Evolutionary conservation across 2,329 filamentous ascomycete genomes (phyloP), one percentile per base, ranked within the genome.

Genomic region (Didymella lethalis): DNA sequence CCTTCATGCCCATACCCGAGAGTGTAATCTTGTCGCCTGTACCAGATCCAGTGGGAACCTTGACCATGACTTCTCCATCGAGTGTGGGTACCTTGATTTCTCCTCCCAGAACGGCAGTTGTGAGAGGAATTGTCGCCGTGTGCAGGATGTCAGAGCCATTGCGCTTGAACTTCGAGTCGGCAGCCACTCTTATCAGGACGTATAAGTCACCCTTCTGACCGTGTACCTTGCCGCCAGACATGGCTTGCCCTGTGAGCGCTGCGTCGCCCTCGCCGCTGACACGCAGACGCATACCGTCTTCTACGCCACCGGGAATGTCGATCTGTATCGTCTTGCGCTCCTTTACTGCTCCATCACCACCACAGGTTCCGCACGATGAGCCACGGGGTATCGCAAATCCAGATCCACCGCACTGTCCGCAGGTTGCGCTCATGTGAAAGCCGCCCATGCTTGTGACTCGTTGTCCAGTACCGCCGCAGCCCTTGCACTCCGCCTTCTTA

Each of bases 381-480:
- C 92, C 92, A 67, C 85, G 87, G 2, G 95, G 93, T 32, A 92
- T 89, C 2, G 85, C 84, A 51, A 88, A 82, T 47, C 95, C 95
- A 44, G 86, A 88, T 3, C 95, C 95, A 50, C 88, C 88, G 75
- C 95, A 99, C 34, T 87, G 81, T 20, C 86, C 84, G 77, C 95
- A 99, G 1, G 93, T 96, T 62, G 91, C 92, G 4, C 91, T 92
- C 89, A 99, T 94, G 80, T 98, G 94, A 80, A 99, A 98, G 25
- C 93, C 93, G 53, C 93, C 93, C 85, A 97, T 90, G 72, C 92
- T 90, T 77, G 96, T 92, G 48, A 98, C 89, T 56, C 91, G 85
- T 36, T 90, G 91, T 49, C 95, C 95, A 1, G 92, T 92, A 16
- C 95, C 95, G 61, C 90, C 89, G 76, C 95, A 99, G 52, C 85